These are phyloP conservation scores for Cutaneotrichosporon cyanovorans DNA, from an alignment of 1,284 basidiomycete genomes.

Conservation along the genomic window DNA sequence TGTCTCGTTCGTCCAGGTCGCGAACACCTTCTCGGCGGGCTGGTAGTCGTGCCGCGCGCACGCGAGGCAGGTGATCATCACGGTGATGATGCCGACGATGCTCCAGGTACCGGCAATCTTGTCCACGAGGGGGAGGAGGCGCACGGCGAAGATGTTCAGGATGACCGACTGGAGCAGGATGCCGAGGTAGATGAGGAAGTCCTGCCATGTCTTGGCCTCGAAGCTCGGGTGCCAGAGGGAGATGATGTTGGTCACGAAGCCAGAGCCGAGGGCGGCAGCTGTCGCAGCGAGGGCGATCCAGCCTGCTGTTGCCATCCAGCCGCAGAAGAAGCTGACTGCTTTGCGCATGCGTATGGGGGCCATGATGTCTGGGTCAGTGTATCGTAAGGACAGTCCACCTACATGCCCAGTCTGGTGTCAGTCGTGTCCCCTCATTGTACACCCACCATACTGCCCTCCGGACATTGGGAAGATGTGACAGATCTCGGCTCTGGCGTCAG, in stretches of 20 bases:
- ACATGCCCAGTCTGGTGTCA: constrained; percentile 19
- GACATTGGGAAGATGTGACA: constrained; percentile 11
- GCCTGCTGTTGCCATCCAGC: constrained; percentile 9
- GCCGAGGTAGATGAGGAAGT: constrained; percentile 21
- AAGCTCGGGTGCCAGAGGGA: constrained; percentile 31
- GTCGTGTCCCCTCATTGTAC: too few species aligned
- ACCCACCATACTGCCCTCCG: constrained; percentile 33
- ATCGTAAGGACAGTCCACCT: not conserved
- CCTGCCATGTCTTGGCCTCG: constrained; percentile 14
- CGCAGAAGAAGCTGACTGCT: constrained; percentile 18
- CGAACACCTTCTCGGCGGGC: constrained; percentile 38
- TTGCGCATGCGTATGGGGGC: constrained; percentile 19
- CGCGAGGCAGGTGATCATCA: constrained; percentile 25
- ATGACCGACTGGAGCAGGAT: constrained; percentile 17
- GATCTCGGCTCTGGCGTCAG: constrained; percentile 1
- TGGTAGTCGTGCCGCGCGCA: constrained; percentile 25
- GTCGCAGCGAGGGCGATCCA: constrained; percentile 31
- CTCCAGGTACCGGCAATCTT: constrained; percentile 31
- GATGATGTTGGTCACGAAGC: constrained; percentile 34
- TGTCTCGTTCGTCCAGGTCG: constrained; percentile 27
- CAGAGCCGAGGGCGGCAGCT: constrained; percentile 6
- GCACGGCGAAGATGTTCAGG: constrained; percentile 29
- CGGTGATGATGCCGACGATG: constrained; percentile 35
- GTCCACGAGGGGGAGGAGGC: constrained; percentile 30
- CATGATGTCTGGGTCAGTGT: constrained; percentile 11